Conservation (phyloP, 1,284 basidiomycete genomes). For the Baeospora myosura region DNA sequence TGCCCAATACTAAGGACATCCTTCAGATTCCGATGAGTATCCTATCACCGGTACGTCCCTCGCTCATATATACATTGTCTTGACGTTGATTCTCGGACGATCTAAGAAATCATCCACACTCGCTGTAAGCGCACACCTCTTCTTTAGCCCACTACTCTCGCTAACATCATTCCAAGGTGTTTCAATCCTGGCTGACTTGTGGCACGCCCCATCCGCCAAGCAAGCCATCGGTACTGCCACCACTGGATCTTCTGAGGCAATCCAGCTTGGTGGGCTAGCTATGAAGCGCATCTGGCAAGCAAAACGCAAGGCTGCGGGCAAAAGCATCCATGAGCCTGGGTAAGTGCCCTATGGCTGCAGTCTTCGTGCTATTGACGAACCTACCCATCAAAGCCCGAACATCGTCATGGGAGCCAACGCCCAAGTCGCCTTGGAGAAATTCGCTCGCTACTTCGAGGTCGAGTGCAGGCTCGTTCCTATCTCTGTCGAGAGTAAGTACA, state of each 20-base stretch:
- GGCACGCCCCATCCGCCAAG: constrained; percentile 76
- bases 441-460: constrained; percentile 72
- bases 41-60: constrained; percentile 62
- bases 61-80: neutral
- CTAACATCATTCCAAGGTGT: constrained; percentile 29
- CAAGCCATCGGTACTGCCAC: constrained; percentile 87
- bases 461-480: constrained; percentile 54
- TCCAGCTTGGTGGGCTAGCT: constrained; percentile 89
- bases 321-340: constrained; percentile 79
- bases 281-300: constrained; percentile 95
- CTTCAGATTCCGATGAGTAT: constrained; percentile 66
- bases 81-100: constrained; percentile 6
- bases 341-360: constrained; percentile 12
- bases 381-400: constrained; percentile 40
- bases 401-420: constrained; percentile 80
- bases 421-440: constrained; percentile 85
- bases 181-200: constrained; percentile 86
- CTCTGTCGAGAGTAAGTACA: constrained; percentile 44
- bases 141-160: neutral
- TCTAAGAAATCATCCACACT: constrained; percentile 65
- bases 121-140: constrained; percentile 40
- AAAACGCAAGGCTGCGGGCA: constrained; percentile 79
- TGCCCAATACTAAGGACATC: too few relatives aligned
- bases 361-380: neutral
- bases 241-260: constrained; percentile 89